Base-by-base conservation (phyloP, 345 rosid genomes). In the Zanthoxylum bungeanum region DNA sequence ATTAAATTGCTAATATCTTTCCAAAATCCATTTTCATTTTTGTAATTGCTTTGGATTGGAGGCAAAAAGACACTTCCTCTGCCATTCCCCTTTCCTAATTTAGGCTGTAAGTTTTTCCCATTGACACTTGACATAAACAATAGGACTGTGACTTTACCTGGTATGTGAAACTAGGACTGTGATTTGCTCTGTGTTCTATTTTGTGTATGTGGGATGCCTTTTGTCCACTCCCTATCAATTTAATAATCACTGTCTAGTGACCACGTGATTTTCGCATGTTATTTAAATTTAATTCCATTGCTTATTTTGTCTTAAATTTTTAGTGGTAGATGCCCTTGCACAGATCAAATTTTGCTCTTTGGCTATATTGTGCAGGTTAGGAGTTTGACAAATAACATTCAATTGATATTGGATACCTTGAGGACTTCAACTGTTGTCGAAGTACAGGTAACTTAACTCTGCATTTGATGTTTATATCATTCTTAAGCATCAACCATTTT, bases 331-430 rank as follows among this genome's bases (percentile, higher is more conserved):
- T 65, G 24, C 40, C 56, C 44, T 39, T 76, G 72, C 44, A 39
- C 39, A 28, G 69, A 33, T 72, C 44, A 70, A 44, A 30, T 44
- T 72, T 73, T 62, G 22, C 63, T 71, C 8, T 47, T 47, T 68
- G 60, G 12, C 34, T 64, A 51, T 57, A 37, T 44, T 82, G 74
- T 83, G 67, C 86, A 92, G 97, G 93, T 92, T 66, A 77, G 60
- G 68, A 82, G 25, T 66, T 77, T 88, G 83, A 92, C 96, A 25
- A 71, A 58, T 55, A 74, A 79, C 76, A 75, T 81, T 70, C 84
- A 82, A 60, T 64, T 91, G 44, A 87, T 92, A 73, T 73, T 92
- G 77, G 89, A 90, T 47, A 86, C 87, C 52, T 71, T 92, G 79
- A 77, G 81, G 74, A 74, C 72, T 61, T 92, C 98, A 62, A 51